Percentiles rank a stretch among this genome's conserved stretches.
These are phyloP conservation scores for Rhodotorula sp. DNA, from an alignment of 1,284 basidiomycete species.

Conservation along the genomic window DNA sequence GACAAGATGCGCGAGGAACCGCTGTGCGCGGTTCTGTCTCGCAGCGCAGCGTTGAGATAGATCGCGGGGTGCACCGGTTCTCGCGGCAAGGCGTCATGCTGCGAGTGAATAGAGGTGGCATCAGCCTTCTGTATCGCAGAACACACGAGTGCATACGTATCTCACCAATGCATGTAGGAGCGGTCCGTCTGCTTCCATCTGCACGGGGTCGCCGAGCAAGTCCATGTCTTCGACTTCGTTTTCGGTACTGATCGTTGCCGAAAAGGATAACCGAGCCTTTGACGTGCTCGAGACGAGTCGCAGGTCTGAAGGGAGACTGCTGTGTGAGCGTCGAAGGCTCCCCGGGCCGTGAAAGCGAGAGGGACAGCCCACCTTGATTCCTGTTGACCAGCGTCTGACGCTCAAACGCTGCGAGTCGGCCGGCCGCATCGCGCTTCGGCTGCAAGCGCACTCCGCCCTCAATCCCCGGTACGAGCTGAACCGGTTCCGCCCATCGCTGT, in stretches of 20 bases:
- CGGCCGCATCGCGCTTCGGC: not conserved
- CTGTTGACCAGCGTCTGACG: slow-evolving; percentile 10
- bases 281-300: not conserved
- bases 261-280: not conserved
- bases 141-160: not conserved
- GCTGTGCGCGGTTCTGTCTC: not conserved
- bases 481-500: slow-evolving; percentile 27
- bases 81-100: slow-evolving; percentile 7
- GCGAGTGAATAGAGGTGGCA: not conserved
- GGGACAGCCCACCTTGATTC: slow-evolving; percentile 6
- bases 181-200: not conserved
- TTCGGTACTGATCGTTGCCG: not conserved
- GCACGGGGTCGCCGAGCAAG: slow-evolving; percentile 2
- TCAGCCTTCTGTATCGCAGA: no score
- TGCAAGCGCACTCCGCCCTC: slow-evolving; percentile 4
- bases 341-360: no score
- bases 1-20: slow-evolving; percentile 5
- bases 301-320: slow-evolving; percentile 4
- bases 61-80: slow-evolving; percentile 25
- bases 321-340: not conserved
- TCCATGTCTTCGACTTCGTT: slow-evolving; percentile 18
- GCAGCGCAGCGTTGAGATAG: slow-evolving; percentile 13
- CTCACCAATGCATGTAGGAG: slow-evolving; percentile 19
- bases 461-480: slow-evolving; percentile 5
- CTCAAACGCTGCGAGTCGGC: slow-evolving; percentile 9